Base-by-base conservation (phyloP, 129 eudicot species). In the Chrysanthemum lavandulifolium region DNA sequence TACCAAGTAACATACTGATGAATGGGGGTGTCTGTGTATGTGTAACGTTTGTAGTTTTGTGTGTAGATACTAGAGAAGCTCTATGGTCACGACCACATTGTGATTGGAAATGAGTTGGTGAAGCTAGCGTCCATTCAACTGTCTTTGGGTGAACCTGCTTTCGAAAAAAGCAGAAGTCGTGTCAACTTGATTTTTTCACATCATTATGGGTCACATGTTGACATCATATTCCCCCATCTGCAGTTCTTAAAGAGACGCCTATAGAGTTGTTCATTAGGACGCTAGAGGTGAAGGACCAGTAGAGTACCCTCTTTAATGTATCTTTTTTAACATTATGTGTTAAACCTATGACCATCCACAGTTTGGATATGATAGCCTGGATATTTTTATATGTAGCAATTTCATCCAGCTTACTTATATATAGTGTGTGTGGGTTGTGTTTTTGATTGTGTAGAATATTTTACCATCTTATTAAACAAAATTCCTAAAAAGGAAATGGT, bases 51-150 rank as follows among this genome's bases (percentile, higher is more conserved):
- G 53, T 33, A 47, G 43, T 0, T 25, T 5, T 43, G 19, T 78
- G 47, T 71, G 61, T 85, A 91, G 97, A 86, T 91, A 65, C 82
- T 91, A 64, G 85, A 86, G 78, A 86, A 78, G 84, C 87, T 91
- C 13, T 91, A 88, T 61, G 86, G 82, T 68, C 65, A 73, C 11
- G 71, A 83, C 50, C 90, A 91, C 80, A 86, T 91, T 36, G 92
- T 70, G n/a, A 72, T 91, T 49, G 97, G 92, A 50, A 86, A 91
- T 51, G 97, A 91, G 70, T 76, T 88, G 76, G 75, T 86, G 31
- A 91, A 91, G 78, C 79, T 91, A 15, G 86, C 90, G 61, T 88
- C 97, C n/a, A 72, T 91, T 80, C 88, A 84, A 74, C 73, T 77
- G 49, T 76, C 79, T 18, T 29, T 82, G 75, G 89, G 84, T 16